Evolutionary conservation across 495 filamentous ascomycete genomes (phyloP), one percentile per base, ranked within the genome.

Genomic region (Aspergillus coremiiformis): DNA sequence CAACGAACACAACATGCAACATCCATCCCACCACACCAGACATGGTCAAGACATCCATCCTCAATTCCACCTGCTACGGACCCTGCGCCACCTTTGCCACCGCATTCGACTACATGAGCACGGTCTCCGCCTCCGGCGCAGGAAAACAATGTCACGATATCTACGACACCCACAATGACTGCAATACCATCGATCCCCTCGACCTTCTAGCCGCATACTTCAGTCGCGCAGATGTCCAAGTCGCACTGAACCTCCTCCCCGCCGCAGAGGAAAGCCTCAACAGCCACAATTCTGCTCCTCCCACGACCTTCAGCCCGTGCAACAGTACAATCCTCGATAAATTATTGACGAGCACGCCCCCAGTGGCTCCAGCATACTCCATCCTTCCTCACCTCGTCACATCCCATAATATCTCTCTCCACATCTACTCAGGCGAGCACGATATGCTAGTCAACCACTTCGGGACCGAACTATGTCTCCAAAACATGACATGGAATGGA

Each of bases 391-490:
- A 41, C 7, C 52, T 74, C 37, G 45, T 74, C 19, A 71, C 60
- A 0, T 46, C 53, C 10, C 49, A 69, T 41, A 73, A 68, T 14
- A 47, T 72, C 51, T 60, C 62, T 11, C 55, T 74, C 11, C 67
- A 73, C 48, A 39, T 74, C 30, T 74, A 69, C 47, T 62, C 61
- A 21, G 71, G 71, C 15, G 66, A 73, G 33, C 56, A 63, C 57
- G 71, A 74, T 53, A 62, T 73, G 60, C 39, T 73, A 27, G 52
- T 71, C 51, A 74, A 72, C 33, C 67, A 73, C 54, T 44, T 68
- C 23, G 73, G 71, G 7, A 59, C 55, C 5, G 64, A 73, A 37
- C 50, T 73, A 15, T 56, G 53, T 9, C 57, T 74, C n/a, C 66
- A 73, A 54, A 74, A 74, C 44, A 73, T 76, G 71, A 72, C 57